Evolutionary conservation across 2,329 filamentous ascomycete genomes (phyloP).

Genomic region (Neonectria hederae): DNA sequence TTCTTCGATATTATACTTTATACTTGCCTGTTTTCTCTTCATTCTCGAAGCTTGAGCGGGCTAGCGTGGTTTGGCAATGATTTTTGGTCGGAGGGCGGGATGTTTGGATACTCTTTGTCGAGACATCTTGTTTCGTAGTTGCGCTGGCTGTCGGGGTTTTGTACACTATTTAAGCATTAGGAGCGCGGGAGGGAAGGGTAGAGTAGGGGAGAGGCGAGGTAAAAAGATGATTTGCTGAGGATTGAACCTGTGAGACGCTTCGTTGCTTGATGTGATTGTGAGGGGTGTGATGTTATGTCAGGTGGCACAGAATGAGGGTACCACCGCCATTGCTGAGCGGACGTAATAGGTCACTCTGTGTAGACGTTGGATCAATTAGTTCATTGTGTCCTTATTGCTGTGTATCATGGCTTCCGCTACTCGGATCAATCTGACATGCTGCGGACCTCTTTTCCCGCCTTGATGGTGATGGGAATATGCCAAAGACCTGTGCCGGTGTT

Average conservation of each 20-base stretch:
- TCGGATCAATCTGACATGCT: no score
- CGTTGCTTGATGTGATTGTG: not conserved
- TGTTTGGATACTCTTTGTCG: constrained; percentile 23
- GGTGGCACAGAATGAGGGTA: not conserved
- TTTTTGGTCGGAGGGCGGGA: constrained; percentile 12
- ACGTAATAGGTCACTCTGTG: no score
- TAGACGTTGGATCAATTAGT: no score
- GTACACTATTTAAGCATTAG: constrained; percentile 8
- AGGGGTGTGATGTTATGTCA: not conserved
- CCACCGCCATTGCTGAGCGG: not conserved
- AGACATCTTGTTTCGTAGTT: constrained; percentile 13
- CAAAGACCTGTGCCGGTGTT: not conserved
- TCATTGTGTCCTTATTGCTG: no score
- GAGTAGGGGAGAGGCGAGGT: not conserved
- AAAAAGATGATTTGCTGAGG: constrained; percentile 18
- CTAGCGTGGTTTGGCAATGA: constrained; percentile 15
- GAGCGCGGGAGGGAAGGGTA: constrained; percentile 1
- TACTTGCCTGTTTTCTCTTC: constrained; percentile 4
- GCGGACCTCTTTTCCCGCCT: no score
- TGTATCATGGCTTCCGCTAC: no score
- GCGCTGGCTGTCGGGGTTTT: constrained; percentile 4
- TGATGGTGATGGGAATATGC: not conserved
- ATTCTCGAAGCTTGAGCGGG: constrained; percentile 1
- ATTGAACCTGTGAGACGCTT: not conserved
- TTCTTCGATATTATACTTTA: constrained; percentile 9